Evolutionary conservation across 768 basidiomycete genomes (phyloP), one percentile per base, ranked within the genome.

Genomic region (Hydnomerulius pinastri): DNA sequence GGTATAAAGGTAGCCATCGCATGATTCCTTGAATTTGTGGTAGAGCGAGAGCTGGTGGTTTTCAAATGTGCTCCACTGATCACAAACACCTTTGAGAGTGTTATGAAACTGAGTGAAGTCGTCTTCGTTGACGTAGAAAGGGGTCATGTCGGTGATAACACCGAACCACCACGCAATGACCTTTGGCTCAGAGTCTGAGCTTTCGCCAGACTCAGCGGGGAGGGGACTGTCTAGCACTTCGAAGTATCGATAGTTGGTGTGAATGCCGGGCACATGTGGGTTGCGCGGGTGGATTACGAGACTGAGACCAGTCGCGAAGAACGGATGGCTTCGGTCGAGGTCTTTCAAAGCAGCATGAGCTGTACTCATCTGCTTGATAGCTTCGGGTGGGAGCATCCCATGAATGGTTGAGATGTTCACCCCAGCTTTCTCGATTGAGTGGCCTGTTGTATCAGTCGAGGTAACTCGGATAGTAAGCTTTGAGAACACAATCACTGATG

Each of bases 1-100:
- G 57, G 82, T 74, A 57, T 66, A 74, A 59, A 82, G 77, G 62
- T 83, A 80, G 57, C 76, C 68, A 59, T 82, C 80, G 58, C 79
- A 80, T 68, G 78, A 80, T 13, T 63, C 48, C 57, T 83, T 82
- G 67, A 77, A 80, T 2, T 65, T 56, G 0, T 68, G 59, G 64
- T 78, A 80, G 54, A 80, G 68, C 1, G 61, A 58, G 23, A 43
- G n/a, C 18, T 4, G 28, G 23, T 4, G 30, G 52, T 29, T 4
- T 41, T 6, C 11, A 17, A 35, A 24, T 18, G 60, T 52, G 44
- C 75, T 70, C 60, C 77, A 75, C 18, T 61, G 36, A 41, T 79
- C 77, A 55, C 77, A 79, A 2, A 73, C 72, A 2, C 41, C 41
- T 45, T 77, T 75, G 53, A 78, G 65, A 8, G 73, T 71, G 10